Base-by-base conservation (phyloP, 2,329 filamentous ascomycete genomes). In the Grosmannia serpens region DNA sequence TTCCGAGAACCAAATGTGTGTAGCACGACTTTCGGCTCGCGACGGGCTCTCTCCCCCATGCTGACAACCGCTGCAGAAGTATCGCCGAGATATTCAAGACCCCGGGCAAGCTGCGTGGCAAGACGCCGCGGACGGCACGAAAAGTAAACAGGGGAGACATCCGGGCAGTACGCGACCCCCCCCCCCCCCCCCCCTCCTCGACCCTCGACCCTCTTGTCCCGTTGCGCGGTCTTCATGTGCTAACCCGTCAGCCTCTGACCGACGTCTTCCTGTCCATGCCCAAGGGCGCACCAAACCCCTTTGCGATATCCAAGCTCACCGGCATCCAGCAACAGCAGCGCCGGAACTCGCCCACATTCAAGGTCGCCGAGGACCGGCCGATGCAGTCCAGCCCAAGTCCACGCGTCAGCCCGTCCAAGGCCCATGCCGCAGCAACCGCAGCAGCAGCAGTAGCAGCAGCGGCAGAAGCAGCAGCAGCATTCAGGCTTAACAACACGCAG, bases 31-130 rank as follows among this genome's bases (percentile, higher is more conserved):
- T 9, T 20, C n/a, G n/a, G n/a, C 13, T 44, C 52, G 33, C n/a
- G 38, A 7, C 15, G 4, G 3, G 3, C n/a, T 26, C 53, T 26
- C 8, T 11, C 22, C n/a, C n/a, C 13, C 24, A 4, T 35, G 31
- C 58, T 59, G 22, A 53, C 58, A 24, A 7, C 5, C 10, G n/a
- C 35, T 15, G 10, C 24, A 97, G 94, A 62, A 92, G 92, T 70
- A 86, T 97, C 61, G 83, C 89, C 62, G 92, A 97, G 67, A 85
- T 95, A n/a, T 96, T 97, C 77, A 99, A 97, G 70, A 94, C 89
- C 44, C 89, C 89, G 4, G 88, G 88, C 59, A 92, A 90, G 69
- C 73, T 94, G 69, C 85, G 88, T 63, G 88, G 86, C 58, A 91
- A 90, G 74, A 92, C 88, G 31, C 88, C 89, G 49, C 81, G 86